Evolutionary conservation across 345 rosid genomes (phyloP), one percentile per base, ranked within the genome.

Genomic region (Hypericum perforatum): DNA sequence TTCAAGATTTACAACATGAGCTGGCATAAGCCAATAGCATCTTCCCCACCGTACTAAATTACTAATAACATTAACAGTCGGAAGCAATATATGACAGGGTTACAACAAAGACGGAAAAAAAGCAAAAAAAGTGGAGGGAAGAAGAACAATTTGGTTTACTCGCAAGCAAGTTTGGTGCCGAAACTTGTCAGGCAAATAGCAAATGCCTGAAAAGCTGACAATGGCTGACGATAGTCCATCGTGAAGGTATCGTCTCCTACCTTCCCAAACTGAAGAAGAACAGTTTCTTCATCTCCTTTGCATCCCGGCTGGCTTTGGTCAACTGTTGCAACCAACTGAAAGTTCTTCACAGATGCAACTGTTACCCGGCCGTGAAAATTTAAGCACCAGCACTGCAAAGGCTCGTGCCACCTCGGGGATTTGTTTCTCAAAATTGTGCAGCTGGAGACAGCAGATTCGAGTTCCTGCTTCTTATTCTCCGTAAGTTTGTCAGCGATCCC

Each of bases 101-200:
- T 22, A 22, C 32, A 22, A 22, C 32, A 22, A 22, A 22, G 32
- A 22, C 4, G 4, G 32, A 22, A 22, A 22, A 22, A 22, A 22
- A 22, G 32, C 1, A 22, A 22, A 22, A 22, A 22, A 22, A 22
- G 1, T 1, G 1, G 32, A 4, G 32, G 32, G 32, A 22, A 22
- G 32, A 22, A 4, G 32, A 22, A 22, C 2, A 22, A 22, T 22
- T 1, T 22, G 32, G 32, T 22, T 62, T 70, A 90, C 81, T 91
- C 95, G 51, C 98, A 91, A 2, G 98, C 98, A 62, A 87, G 72
- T 66, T 91, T 87, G 10, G 98, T 91, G 41, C 98, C 98, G 39
- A 91, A 91, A 78, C 96, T 91, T 56, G 96, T 78, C 47, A 91
- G 98, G 67, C 98, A 82, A 32, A 91, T 74, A n/a, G 96, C 95